Evolutionary conservation across 2,329 filamentous ascomycete genomes (phyloP).

Genomic region (Aureobasidium sp.): DNA sequence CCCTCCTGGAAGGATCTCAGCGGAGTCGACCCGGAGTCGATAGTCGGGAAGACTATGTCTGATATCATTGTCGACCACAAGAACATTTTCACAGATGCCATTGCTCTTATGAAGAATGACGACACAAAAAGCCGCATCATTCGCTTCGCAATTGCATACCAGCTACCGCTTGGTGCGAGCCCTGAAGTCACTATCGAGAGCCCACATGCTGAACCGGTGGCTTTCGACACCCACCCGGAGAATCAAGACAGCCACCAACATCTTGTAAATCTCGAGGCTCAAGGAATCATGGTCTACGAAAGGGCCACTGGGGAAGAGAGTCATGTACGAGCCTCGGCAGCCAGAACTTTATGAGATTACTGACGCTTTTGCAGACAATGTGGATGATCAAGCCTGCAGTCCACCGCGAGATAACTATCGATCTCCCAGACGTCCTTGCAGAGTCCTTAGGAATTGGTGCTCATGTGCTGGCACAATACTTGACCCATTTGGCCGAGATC

Average conservation of each 20-base stretch:
- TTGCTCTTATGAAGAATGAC: conserved; percentile 85
- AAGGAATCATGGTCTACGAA: conserved; percentile 98
- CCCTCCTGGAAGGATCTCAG: conserved; percentile 93
- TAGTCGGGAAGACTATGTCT: conserved; percentile 70
- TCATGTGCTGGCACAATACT: conserved; percentile 87
- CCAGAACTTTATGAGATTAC: conserved; percentile 22
- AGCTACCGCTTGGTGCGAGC: neutral
- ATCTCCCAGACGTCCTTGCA: conserved; percentile 80
- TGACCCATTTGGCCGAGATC: conserved; percentile 80
- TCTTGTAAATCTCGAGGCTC: conserved; percentile 80
- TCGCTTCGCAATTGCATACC: conserved; percentile 64
- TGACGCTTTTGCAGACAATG: conserved; percentile 66
- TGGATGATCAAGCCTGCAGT: conserved; percentile 98
- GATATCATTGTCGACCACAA: conserved; percentile 77
- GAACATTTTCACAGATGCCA: conserved; percentile 69
- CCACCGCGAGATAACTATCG: conserved; percentile 88
- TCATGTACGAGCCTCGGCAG: conserved; percentile 55
- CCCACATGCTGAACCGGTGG: neutral
- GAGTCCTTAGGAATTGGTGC: conserved; percentile 91
- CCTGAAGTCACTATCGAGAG: conserved; percentile 1
- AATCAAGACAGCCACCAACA: conserved; percentile 28
- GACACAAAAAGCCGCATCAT: conserved; percentile 89
- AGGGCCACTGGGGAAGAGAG: conserved; percentile 76
- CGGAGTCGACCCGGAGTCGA: conserved; percentile 64
- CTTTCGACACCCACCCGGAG: conserved; percentile 23